These are phyloP conservation scores for Paracoccidioides brasiliensis DNA, from an alignment of 2,329 filamentous ascomycete genomes.

Conservation along the genomic window DNA sequence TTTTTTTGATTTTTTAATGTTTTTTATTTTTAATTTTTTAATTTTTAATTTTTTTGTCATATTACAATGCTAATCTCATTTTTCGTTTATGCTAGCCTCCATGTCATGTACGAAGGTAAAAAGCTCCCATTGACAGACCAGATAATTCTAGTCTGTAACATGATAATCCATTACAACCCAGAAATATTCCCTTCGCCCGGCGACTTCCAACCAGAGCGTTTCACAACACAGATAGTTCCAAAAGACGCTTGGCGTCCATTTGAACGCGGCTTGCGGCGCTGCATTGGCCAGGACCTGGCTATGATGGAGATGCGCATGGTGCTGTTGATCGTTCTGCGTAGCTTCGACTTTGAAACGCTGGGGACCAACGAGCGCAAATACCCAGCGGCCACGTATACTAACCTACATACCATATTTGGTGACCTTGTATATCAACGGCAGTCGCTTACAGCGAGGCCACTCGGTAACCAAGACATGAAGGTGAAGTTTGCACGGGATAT, in stretches of 20 bases:
- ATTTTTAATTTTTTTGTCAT: background rate
- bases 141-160: background rate
- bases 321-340: constrained; percentile 14
- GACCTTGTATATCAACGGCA: constrained; percentile 1
- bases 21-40: background rate
- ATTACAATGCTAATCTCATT: background rate
- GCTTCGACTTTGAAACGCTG: constrained; percentile 15
- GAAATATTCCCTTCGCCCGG: constrained; percentile 4
- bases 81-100: background rate
- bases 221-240: constrained; percentile 17
- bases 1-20: background rate
- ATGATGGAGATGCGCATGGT: constrained; percentile 30
- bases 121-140: background rate
- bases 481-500: background rate
- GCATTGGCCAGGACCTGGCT: constrained; percentile 39
- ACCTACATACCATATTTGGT: background rate
- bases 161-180: constrained; percentile 5
- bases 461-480: constrained; percentile 1
- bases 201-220: constrained; percentile 25
- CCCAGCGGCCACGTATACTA: background rate
- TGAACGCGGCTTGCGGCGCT: constrained; percentile 36
- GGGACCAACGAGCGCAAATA: constrained; percentile 4
- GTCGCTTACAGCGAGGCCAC: constrained; percentile 2
- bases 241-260: constrained; percentile 37
- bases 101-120: background rate